A percentile compares a stretch with the other conserved stretches of the same genome.
These are phyloP conservation scores for Parathielavia appendiculata DNA, from an alignment of 495 filamentous ascomycete genomes.

Conservation along the genomic window DNA sequence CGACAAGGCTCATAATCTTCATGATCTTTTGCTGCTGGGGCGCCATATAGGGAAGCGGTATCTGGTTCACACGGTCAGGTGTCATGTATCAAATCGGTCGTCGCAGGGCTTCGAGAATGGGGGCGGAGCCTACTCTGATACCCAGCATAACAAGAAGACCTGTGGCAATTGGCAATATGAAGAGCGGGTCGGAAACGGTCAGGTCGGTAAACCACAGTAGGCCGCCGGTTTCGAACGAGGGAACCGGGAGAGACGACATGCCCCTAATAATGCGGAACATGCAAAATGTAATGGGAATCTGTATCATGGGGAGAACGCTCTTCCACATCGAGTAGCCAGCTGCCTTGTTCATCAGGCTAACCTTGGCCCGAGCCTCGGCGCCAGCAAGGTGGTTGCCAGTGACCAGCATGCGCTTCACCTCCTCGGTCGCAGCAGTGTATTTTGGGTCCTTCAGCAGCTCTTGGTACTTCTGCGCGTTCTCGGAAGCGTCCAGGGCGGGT, in stretches of 20 bases:
- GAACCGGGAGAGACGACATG: conserved; percentile 76
- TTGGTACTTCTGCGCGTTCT: conserved; percentile 53
- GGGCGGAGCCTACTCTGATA: conserved; percentile 49
- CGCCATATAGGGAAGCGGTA: conserved; percentile 34
- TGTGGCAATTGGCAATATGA: conserved; percentile 59
- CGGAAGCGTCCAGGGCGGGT: conserved; percentile 54
- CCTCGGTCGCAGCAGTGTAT: conserved; percentile 44
- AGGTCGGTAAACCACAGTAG: conserved; percentile 75
- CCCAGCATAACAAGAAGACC: conserved; percentile 48
- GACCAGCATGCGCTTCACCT: conserved; percentile 43
- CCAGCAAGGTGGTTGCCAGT: conserved; percentile 40
- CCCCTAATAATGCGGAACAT: conserved; percentile 69
- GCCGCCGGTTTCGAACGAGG: conserved; percentile 64
- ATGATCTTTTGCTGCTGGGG: conserved; percentile 37
- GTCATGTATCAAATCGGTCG: neutral
- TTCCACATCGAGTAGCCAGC: conserved; percentile 52
- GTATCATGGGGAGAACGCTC: conserved; percentile 54
- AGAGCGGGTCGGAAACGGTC: conserved; percentile 69
- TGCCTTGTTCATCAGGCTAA: conserved; percentile 44
- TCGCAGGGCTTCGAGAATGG: neutral
- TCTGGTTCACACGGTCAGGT: conserved; percentile 17
- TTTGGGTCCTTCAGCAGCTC: conserved; percentile 45
- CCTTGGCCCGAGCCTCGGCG: conserved; percentile 40
- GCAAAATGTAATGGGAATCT: conserved; percentile 70
- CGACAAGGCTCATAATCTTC: conserved; percentile 48